Conservation (phyloP, 768 basidiomycete genomes). For the Pholiota conissans region DNA sequence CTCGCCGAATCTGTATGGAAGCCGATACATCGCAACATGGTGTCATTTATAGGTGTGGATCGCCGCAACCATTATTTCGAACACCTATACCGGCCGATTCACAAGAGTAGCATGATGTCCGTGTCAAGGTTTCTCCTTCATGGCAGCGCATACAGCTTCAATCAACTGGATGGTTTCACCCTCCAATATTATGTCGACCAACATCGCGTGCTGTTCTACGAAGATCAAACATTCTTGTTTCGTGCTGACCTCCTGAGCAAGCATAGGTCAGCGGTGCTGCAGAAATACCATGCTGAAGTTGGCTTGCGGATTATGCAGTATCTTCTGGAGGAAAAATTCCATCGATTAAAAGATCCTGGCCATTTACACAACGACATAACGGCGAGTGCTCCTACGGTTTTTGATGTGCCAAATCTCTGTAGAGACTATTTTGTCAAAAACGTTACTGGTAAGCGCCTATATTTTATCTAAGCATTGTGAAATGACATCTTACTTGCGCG, state of each 20-base stretch:
- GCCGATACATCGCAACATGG: background rate
- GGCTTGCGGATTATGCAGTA: background rate
- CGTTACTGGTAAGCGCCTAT: no score
- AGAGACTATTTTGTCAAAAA: no score
- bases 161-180: background rate
- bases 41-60: background rate
- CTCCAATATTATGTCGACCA: background rate
- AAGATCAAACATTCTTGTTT: background rate
- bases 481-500: no score
- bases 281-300: background rate
- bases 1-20: conserved; percentile 2
- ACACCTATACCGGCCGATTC: background rate
- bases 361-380: no score
- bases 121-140: background rate
- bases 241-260: background rate
- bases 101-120: background rate
- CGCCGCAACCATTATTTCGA: background rate
- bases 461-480: no score
- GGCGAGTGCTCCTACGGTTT: no score
- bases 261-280: background rate
- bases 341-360: background rate
- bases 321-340: background rate
- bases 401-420: background rate
- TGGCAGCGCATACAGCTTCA: background rate
- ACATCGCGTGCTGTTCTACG: background rate